A percentile compares a stretch with the other conserved stretches of the same genome.
Evolutionary conservation across 805 yeast genomes (phyloP).

Genomic region (Candida ficus): DNA sequence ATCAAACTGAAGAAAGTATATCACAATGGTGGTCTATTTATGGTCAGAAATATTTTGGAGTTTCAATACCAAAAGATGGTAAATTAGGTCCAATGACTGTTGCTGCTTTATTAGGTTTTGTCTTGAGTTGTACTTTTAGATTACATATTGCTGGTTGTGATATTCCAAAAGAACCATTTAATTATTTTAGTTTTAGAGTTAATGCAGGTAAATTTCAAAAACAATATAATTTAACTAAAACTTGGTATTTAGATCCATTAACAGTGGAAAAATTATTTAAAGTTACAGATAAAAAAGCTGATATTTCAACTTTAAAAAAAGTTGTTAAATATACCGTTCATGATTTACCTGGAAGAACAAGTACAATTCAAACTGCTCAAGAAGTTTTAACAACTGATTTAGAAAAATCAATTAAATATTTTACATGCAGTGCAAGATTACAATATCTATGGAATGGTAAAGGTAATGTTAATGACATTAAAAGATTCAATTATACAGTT

Average conservation of each 20-base stretch:
- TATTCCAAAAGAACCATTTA: conserved; percentile 82
- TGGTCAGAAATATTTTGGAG: conserved; percentile 44
- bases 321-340: conserved; percentile 72
- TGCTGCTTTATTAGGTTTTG: conserved; percentile 74
- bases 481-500: conserved; percentile 15
- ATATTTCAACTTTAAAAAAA: conserved; percentile 49
- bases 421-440: conserved; percentile 28
- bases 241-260: conserved; percentile 49
- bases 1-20: conserved; percentile 68
- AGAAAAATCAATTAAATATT: conserved; percentile 24
- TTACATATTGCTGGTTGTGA: conserved; percentile 55
- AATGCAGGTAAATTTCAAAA: conserved; percentile 78
- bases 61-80: conserved; percentile 40
- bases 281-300: conserved; percentile 42
- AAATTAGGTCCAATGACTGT: conserved; percentile 62
- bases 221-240: conserved; percentile 48
- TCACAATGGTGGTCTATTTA: conserved; percentile 76
- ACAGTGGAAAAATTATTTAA: conserved; percentile 46
- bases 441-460: conserved; percentile 46
- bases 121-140: conserved; percentile 60
- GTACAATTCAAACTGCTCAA: conserved; percentile 29
- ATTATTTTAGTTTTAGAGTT: conserved; percentile 59
- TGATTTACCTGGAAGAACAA: conserved; percentile 45
- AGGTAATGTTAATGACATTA: conserved; percentile 36
- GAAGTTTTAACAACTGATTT: conserved; percentile 36